These are phyloP conservation scores for Lathyrus tuberosus DNA, from an alignment of 306 rosid species.

Conservation along the genomic window DNA sequence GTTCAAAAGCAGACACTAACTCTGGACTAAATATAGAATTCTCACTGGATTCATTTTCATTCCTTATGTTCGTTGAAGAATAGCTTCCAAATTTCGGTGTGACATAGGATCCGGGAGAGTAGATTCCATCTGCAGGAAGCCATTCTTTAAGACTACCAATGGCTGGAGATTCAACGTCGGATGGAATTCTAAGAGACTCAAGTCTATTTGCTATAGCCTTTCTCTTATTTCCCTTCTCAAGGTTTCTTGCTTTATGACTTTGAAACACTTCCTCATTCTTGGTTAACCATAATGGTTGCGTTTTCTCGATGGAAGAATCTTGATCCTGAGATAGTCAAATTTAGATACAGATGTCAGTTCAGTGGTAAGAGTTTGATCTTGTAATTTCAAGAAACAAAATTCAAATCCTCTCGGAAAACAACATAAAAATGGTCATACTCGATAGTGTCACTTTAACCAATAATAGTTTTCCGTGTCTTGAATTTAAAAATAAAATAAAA, in stretches of 20 bases:
- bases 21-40: conserved; percentile 52
- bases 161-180: conserved; percentile 40
- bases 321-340: neutral
- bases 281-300: conserved; percentile 30
- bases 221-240: conserved; percentile 47
- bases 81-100: conserved; percentile 60
- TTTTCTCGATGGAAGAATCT: conserved; percentile 34
- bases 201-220: conserved; percentile 48
- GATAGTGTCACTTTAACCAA: too few species aligned
- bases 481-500: neutral
- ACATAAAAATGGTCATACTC: too few species aligned
- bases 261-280: conserved; percentile 32
- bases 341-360: neutral
- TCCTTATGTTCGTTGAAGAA: conserved; percentile 31
- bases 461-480: neutral
- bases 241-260: conserved; percentile 24
- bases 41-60: conserved; percentile 36
- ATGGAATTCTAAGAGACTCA: conserved; percentile 51
- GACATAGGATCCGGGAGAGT: conserved; percentile 51
- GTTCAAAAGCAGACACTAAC: conserved; percentile 52
- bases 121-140: conserved; percentile 43
- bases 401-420: neutral
- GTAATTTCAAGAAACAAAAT: neutral
- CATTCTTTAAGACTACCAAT: conserved; percentile 51
- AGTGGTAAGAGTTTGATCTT: neutral